A percentile compares a stretch with the other conserved stretches of the same genome.
These are phyloP conservation scores for Penicillium sp. DNA, from an alignment of 2,329 filamentous ascomycete genomes.

Conservation along the genomic window DNA sequence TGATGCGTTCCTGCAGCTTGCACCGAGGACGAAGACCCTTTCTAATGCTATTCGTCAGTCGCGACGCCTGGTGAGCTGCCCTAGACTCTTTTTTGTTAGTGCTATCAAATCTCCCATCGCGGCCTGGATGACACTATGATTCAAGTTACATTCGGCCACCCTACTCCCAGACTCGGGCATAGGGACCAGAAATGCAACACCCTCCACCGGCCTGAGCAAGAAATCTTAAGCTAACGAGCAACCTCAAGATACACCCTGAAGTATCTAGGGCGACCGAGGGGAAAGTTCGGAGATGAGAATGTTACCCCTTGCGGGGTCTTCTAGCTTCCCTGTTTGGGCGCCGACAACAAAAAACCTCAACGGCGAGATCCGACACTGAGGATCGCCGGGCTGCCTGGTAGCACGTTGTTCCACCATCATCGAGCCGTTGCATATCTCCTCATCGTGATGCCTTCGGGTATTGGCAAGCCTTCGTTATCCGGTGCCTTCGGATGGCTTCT, in stretches of 20 bases:
- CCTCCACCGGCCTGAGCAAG: neutral
- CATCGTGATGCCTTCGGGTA: neutral
- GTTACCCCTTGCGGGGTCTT: conserved; percentile 18
- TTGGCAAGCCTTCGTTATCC: neutral
- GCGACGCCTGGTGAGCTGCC: neutral
- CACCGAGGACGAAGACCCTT: conserved; percentile 2
- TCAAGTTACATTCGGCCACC: conserved; percentile 18
- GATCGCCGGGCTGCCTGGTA: neutral
- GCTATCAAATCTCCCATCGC: neutral
- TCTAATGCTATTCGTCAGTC: conserved; percentile 4
- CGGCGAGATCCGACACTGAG: conserved; percentile 1
- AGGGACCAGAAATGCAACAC: conserved; percentile 9
- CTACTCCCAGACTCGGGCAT: neutral
- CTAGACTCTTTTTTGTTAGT: neutral
- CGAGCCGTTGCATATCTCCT: neutral
- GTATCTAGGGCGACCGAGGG: neutral
- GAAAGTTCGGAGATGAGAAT: conserved; percentile 15
- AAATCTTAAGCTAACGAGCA: neutral
- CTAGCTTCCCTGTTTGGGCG: conserved; percentile 11
- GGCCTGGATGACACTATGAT: conserved; percentile 2
- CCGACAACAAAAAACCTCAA: neutral
- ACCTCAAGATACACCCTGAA: conserved; percentile 19
- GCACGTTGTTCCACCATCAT: conserved; percentile 6
- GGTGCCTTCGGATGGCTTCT: conserved; percentile 1
- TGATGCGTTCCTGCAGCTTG: conserved; percentile 26